Evolutionary conservation across 495 filamentous ascomycete genomes (phyloP), one percentile per base, ranked within the genome.

Genomic region (Poronia punctata): DNA sequence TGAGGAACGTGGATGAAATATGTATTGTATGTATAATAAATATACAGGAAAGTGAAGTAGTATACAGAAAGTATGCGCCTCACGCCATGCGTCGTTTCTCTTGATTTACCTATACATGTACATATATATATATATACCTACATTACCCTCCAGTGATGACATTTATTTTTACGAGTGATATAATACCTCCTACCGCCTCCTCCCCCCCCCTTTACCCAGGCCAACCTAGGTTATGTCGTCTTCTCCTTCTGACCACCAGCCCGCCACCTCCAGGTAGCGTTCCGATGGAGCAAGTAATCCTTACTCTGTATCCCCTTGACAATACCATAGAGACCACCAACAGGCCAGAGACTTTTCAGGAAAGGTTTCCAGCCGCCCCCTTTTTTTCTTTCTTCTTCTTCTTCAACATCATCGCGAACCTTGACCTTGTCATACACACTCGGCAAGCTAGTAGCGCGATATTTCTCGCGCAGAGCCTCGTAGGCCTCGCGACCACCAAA

Each of bases 391-490:
- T 20, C 34, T 30, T 35, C 7, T 38, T 28, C 16, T 32, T 35
- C 14, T 14, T 21, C 7, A n/a, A n/a, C n/a, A n/a, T n/a, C n/a
- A n/a, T n/a, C n/a, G 35, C 58, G 56, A 10, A 66, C 63, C 50
- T 73, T 66, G 9, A 76, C 71, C 61, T 80, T 80, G 30, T 78
- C 70, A 50, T 70, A 78, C 9, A 79, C 72, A 34, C 43, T 71
- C 31, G 76, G 76, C 49, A 80, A 57, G n/a, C 52, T 52, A 6
- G 43, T 54, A 8, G 75, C 75, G 5, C 52, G 34, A 48, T 78
- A 80, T 48, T 76, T 76, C 20, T 47, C 41, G 24, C 76, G 46
- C 40, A 80, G 52, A 3, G 38, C 59, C 26, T 76, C 68, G 54
- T 80, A 80, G 65, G 64, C 70, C 23, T 41, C 34, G 22, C 60